Base-by-base conservation (phyloP, 805 yeast genomes). In the Ogataea chonburiensis region DNA sequence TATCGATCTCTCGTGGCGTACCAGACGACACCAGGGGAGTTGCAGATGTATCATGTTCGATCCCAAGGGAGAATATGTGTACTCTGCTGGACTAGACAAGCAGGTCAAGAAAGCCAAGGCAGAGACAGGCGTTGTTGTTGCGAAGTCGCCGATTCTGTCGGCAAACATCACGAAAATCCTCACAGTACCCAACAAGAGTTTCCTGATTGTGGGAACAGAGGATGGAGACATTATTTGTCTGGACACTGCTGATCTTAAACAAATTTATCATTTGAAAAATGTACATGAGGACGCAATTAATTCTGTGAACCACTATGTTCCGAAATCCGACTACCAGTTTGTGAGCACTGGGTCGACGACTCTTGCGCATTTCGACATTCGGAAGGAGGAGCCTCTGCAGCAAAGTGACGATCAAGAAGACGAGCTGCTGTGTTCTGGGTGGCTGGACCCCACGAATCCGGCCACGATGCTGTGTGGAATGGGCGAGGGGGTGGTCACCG, bases 401-500 rank as follows among this genome's bases (percentile, higher is more conserved):
- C 71, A 72, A 24, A 79, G 89, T 23, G 98, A 89, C 45, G 89
- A 87, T 55, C 98, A 91, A 63, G 96, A 84, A 48, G 98, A 91
- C 53, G 98, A 91, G 55, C 63, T 91, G n/a, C 62, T 91, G 27
- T 71, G 88, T 38, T 81, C 86, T 50, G 66, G 85, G 24, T 77
- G 80, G 63, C 73, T 80, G 1, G 85, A 81, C 44, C 73, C 73
- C 2, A 71, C 77, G 10, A 73, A 71, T 31, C 85, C 80, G 36
- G 47, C 40, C 5, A 50, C 55, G 3, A 38, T 56, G 46, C 74
- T 82, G 4, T 88, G 89, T 49, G 91, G 96, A 28, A 88, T 87
- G 82, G 87, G 95, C 11, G 93, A 83, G 53, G 98, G 98, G 3
- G 75, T 86, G 10, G 70, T 87, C 5, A 87, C 98, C 0, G 67